Base-by-base conservation (phyloP, 352 stramenopile species). In the Globisporangium orthogonon region DNA sequence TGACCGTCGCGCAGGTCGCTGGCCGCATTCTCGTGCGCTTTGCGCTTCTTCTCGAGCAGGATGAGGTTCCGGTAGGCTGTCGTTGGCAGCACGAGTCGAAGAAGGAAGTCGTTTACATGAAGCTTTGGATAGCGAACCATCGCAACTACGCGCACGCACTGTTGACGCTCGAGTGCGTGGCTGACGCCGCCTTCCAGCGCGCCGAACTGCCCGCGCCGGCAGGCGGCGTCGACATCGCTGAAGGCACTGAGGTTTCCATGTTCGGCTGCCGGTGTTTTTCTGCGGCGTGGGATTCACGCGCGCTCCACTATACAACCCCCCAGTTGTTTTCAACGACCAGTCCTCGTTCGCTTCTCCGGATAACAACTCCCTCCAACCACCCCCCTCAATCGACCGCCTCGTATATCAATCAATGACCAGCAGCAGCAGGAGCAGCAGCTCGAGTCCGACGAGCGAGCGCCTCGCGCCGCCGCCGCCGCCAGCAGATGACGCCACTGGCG, bases 21-120 rank as follows among this genome's bases (percentile, higher is more conserved):
- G 40, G 62, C 63, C 10, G 79, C 79, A 41, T 69, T 63, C 33
- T 86, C 65, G 49, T 76, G 74, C 7, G 63, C 52, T 56, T 79
- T 82, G 44, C 66, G 71, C 45, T 82, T 80, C 52, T 84, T 78
- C 52, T 87, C 75, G 13, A 75, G 65, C 62, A 79, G 41, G 40
- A 87, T 50, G 23, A 90, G 63, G 53, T 69, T 74, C 30, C 77
- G 66, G 35, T 74, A 70, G 9, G 50, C 71, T 79, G 18, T n/a
- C 3, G 30, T 31, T 17, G n/a, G 7, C 11, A 43, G 11, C 43
- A 31, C 14, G 18, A 31, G 28, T 23, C 23, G 23, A 23, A 23
- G 23, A 23, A 23, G 1, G 23, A 23, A 23, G 23, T 23, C 39
- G 18, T 23, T 9, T 18, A 28, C 41, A 7, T 35, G 11, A 13